A percentile compares a stretch with the other conserved stretches of the same genome.
Conservation (phyloP, 2,329 filamentous ascomycete species). For the Beauveria caledonica region DNA sequence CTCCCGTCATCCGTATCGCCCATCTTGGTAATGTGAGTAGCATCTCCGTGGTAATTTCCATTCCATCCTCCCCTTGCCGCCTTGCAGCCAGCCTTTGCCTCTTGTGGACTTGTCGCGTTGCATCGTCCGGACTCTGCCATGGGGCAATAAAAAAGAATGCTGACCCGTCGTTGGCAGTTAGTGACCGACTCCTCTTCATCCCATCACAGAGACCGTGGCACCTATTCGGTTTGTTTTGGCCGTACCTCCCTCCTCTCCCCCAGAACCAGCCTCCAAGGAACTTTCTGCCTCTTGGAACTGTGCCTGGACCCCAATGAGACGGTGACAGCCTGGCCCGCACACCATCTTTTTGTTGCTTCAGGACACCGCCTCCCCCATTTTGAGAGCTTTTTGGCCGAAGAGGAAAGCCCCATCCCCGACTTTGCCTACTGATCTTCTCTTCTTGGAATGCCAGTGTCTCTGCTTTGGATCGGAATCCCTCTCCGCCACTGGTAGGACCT, state of each 20-base stretch:
- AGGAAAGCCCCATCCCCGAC: slow-evolving; percentile 8
- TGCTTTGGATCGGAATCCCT: slow-evolving; percentile 27
- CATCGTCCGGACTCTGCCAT: not conserved
- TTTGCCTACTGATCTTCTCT: slow-evolving; percentile 18
- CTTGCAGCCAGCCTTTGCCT: slow-evolving; percentile 5
- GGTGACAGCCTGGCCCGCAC: slow-evolving; percentile 5
- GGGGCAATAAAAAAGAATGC: slow-evolving; percentile 10
- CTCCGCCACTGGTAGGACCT: slow-evolving; percentile 26
- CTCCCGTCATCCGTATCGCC: not conserved
- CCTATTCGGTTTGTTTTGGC: not conserved
- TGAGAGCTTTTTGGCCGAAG: slow-evolving; percentile 9
- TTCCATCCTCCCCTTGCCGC: slow-evolving; percentile 11
- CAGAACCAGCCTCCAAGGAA: not conserved
- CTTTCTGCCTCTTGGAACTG: not conserved
- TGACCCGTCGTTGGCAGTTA: slow-evolving; percentile 4
- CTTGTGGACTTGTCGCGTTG: not conserved
- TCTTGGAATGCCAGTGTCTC: slow-evolving; percentile 32
- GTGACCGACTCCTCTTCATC: not conserved
- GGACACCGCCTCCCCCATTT: slow-evolving; percentile 10
- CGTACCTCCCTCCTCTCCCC: not conserved
- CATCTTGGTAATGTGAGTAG: slow-evolving; percentile 9
- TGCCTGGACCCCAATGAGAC: slow-evolving; percentile 9
- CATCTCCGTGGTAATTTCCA: slow-evolving; percentile 12
- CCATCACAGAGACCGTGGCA: not conserved
- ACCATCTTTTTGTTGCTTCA: slow-evolving; percentile 5